Conservation (phyloP, 108 stramenopile species). For the Cyclostephanos invisitatus region DNA sequence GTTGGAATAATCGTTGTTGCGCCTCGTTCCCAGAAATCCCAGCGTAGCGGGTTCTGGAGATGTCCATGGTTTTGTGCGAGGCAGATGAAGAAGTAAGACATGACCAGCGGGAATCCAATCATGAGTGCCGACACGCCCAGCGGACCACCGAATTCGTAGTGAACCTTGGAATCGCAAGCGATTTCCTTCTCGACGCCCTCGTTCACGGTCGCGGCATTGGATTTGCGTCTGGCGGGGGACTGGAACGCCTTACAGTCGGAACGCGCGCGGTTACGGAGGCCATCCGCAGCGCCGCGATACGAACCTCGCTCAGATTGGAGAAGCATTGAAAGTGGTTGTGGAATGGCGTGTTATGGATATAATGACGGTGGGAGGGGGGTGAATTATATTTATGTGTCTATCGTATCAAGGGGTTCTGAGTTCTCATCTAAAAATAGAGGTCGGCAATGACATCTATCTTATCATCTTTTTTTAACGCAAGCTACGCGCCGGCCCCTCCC, state of each 20-base stretch:
- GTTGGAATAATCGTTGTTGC: constrained; percentile 26
- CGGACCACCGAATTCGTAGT: constrained; percentile 49
- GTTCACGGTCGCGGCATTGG: constrained; percentile 9
- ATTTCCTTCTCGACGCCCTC: constrained; percentile 36
- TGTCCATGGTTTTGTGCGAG: constrained; percentile 31
- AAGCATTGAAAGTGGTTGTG: constrained; percentile 26
- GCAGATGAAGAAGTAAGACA: constrained; percentile 45
- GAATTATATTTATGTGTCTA: too few relatives aligned
- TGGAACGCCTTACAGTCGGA: neutral
- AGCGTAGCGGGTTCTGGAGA: constrained; percentile 24
- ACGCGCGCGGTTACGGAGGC: constrained; percentile 24
- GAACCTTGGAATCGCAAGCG: constrained; percentile 35
- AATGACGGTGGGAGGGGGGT: too few relatives aligned
- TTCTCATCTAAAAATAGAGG: too few relatives aligned
- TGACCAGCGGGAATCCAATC: constrained; percentile 44
- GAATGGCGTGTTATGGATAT: too few relatives aligned
- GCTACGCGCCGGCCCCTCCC: too few relatives aligned
- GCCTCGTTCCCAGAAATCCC: constrained; percentile 35
- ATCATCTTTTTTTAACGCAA: too few relatives aligned
- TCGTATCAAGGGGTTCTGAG: too few relatives aligned
- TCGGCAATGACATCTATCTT: too few relatives aligned
- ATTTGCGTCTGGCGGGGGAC: neutral
- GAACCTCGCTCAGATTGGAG: constrained; percentile 37
- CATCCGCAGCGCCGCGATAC: constrained; percentile 13
- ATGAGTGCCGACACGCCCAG: constrained; percentile 38